phyloP scores from a whole-genome alignment of 1,284 basidiomycete genomes.

The Apiotrichum gracile region DNA sequence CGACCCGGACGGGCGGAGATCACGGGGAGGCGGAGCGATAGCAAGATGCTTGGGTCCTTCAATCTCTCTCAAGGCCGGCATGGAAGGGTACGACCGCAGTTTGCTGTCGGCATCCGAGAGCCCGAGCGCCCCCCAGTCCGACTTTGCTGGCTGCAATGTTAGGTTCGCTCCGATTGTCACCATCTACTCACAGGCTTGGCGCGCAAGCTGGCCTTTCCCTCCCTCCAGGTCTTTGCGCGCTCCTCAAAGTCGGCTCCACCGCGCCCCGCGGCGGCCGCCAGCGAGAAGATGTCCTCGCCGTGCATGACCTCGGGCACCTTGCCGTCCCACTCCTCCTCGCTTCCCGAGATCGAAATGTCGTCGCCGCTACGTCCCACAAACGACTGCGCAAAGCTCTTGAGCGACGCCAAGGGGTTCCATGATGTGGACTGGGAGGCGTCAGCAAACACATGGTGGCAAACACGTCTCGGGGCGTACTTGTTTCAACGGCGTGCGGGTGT shows the following conservation, averaged over 20 bases:
- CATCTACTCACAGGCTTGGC: background rate
- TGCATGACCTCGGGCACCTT: conserved; percentile 22
- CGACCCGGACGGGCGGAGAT: conserved; percentile 1
- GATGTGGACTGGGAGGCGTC: background rate
- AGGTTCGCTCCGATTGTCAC: background rate
- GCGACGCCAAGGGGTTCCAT: conserved; percentile 2
- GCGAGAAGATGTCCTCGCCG: conserved; percentile 31
- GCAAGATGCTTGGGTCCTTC: background rate
- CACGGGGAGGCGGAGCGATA: background rate
- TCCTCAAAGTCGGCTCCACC: conserved; percentile 25
- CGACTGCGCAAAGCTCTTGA: conserved; percentile 25
- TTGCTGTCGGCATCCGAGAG: background rate
- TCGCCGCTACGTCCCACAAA: conserved; percentile 20
- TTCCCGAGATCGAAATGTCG: conserved; percentile 33
- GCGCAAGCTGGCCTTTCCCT: conserved; percentile 3
- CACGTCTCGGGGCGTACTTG: background rate
- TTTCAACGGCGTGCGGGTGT: conserved; percentile 6
- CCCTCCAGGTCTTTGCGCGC: conserved; percentile 25
- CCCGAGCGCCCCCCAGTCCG: conserved; percentile 6
- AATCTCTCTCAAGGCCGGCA: background rate
- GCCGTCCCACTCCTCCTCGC: conserved; percentile 42
- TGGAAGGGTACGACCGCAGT: conserved; percentile 8
- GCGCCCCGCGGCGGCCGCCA: conserved; percentile 30
- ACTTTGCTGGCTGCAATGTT: background rate
- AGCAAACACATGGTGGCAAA: background rate